These are phyloP conservation scores for Calonectria fujianensis DNA, from an alignment of 2,329 filamentous ascomycete genomes.

Conservation along the genomic window DNA sequence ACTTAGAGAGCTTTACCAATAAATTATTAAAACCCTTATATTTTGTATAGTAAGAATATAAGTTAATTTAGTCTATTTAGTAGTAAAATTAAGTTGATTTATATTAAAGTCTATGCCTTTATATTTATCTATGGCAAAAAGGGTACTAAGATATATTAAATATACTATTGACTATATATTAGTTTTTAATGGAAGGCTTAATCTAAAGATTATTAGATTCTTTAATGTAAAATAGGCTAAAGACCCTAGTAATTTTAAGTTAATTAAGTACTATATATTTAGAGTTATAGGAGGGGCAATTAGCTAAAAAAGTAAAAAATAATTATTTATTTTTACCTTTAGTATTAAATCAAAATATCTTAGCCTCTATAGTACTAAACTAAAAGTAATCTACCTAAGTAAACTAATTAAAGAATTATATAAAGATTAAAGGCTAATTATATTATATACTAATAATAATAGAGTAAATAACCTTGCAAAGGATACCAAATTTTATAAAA, in stretches of 20 bases:
- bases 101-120: not conserved
- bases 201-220: not conserved
- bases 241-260: not conserved
- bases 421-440: no score
- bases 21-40: no score
- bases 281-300: not conserved
- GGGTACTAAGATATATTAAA: not conserved
- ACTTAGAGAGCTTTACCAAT: no score
- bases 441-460: no score
- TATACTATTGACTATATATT: not conserved
- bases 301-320: not conserved
- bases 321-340: not conserved
- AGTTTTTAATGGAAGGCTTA: not conserved
- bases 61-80: accelerated
- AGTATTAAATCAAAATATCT: no score
- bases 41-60: no score
- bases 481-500: no score
- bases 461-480: no score
- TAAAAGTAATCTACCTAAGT: no score
- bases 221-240: not conserved
- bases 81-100: no score
- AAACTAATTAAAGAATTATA: no score
- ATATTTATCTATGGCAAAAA: not conserved
- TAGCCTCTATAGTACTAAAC: no score
- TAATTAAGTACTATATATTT: slow-evolving; percentile 2